Base-by-base conservation (phyloP, 2,329 filamentous ascomycete species). In the Fusarium anguioides region DNA sequence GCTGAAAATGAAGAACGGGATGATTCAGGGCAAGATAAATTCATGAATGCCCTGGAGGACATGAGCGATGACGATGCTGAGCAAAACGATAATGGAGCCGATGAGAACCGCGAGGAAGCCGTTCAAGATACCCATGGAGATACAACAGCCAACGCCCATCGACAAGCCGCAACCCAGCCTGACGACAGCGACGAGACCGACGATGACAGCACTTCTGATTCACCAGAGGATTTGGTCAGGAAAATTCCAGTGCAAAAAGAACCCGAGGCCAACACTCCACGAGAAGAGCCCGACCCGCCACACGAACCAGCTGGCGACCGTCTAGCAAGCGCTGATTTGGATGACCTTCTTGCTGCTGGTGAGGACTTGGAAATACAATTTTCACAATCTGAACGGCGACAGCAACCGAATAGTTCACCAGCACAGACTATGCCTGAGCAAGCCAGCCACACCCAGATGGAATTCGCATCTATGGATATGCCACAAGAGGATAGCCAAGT, bases 301-400 rank as follows among this genome's bases (percentile, higher is more conserved):
- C 7, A 5, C 4, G 20, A 51, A 15, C 4, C 29, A 42, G n/a
- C 11, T 15, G 18, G 17, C 8, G n/a, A 47, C 7, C 24, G 29
- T 12, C 15, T 53, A 6, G 23, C 42, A 9, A 37, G 41, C 8
- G 26, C 39, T 14, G 64, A 67, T 3, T 35, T 58, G 2, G n/a
- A 21, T 11, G 35, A 15, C 21, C 23, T 61, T 8, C 17, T 40
- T 9, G 11, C 20, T 29, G 50, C 45, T 10, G 24, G 37, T 10
- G 39, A 48, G 37, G 41, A 37, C 12, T 17, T 65, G 15, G 47
- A 49, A 11, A 14, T 35, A 4, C 41, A 64, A 9, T 36, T 53
- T 24, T 62, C 47, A 11, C 39, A 58, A 6, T 27, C 41, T 9
- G 51, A 64, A n/a, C 29, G 36, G 15, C 26, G 20, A 21, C 15